Base-by-base conservation (phyloP, 441 rosid species). In the Adansonia madagascariensis region DNA sequence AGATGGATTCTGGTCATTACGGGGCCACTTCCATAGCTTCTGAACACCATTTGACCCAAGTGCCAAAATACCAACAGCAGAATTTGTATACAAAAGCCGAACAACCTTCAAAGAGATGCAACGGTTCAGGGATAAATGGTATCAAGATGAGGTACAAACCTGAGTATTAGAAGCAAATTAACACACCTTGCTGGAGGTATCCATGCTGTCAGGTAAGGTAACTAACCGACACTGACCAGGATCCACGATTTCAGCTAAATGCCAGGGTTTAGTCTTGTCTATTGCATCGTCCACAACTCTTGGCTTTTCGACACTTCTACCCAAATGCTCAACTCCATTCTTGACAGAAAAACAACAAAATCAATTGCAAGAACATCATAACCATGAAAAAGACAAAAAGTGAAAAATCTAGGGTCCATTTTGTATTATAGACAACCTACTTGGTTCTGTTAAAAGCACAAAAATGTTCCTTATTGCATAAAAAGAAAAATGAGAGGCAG, bases 21-120 rank as follows among this genome's bases (percentile, higher is more conserved):
- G 86, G 43, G 80, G 27, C 98, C 98, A 95, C 84, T 91, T 95
- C 98, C 98, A 95, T 59, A 95, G 90, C 82, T 89, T 93, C 82
- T 91, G 98, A 62, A 86, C 80, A 73, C 98, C 98, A 80, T 88
- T 90, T 60, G 89, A 90, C 59, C 97, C 96, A 67, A 95, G 88
- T n/a, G 98, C 97, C 89, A 95, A 80, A 80, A 95, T 82, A 50
- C 98, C 97, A 80, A 81, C 86, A 52, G 92, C 98, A 75, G 93
- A 88, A 84, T 95, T 95, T 77, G 97, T 91, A 83, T 95, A 95
- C 50, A 91, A 84, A 78, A 95, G 97, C 74, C 98, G 89, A 76
- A 88, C 95, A 55, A 88, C 94, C 97, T 95, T 84, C 73, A 75
- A 22, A 55, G 63, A 68, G 61, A 60, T 18, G 52, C 66, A 81